These are phyloP conservation scores for Puccinia horiana DNA, from an alignment of 1,284 basidiomycete genomes.

Conservation along the genomic window DNA sequence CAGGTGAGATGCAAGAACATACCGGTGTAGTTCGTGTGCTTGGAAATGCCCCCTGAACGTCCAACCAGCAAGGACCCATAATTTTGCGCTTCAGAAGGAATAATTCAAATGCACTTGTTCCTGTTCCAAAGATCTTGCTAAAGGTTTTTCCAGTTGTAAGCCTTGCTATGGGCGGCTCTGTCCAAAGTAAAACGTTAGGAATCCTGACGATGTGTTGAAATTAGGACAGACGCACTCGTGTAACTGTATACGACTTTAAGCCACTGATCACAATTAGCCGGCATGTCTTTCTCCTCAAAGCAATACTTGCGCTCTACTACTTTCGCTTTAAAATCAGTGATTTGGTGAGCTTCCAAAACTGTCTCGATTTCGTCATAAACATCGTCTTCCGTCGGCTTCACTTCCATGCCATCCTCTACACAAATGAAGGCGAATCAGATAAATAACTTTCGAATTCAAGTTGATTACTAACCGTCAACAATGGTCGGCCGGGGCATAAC, in stretches of 20 bases:
- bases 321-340: constrained; percentile 67
- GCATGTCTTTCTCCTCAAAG: constrained; percentile 83
- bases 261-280: constrained; percentile 79
- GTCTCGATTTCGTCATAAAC: constrained; percentile 83
- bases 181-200: not conserved
- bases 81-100: constrained; percentile 95
- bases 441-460: no score
- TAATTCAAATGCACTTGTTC: constrained; percentile 87
- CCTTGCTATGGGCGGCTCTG: constrained; percentile 64
- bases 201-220: not conserved
- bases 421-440: not conserved
- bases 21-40: constrained; percentile 28
- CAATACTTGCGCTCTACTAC: constrained; percentile 89
- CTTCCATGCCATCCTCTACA: constrained; percentile 52
- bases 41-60: constrained; percentile 70
- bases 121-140: constrained; percentile 85
- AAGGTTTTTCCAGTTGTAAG: constrained; percentile 80
- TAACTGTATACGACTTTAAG: constrained; percentile 88
- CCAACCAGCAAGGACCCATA: constrained; percentile 98
- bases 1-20: constrained; percentile 68
- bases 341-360: constrained; percentile 71
- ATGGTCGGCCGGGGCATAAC: constrained; percentile 76
- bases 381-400: constrained; percentile 63
- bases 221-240: constrained; percentile 64
- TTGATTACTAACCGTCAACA: constrained; percentile 63